These are phyloP conservation scores for Excoecaria agallocha DNA, from an alignment of 345 rosid genomes.

Conservation along the genomic window DNA sequence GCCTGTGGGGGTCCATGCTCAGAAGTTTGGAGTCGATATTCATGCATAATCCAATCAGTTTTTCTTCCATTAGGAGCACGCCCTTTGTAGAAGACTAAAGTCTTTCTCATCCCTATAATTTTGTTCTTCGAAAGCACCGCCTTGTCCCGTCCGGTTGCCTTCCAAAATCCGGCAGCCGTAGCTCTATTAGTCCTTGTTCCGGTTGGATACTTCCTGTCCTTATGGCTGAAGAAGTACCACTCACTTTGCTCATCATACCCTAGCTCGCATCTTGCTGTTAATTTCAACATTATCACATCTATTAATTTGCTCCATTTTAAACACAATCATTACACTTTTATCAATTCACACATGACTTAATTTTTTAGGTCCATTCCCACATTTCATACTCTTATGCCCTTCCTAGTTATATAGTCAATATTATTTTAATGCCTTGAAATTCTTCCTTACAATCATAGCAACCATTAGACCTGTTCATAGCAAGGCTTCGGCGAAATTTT, in stretches of 20 bases:
- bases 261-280: conserved; percentile 68
- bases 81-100: conserved; percentile 86
- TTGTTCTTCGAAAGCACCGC: conserved; percentile 73
- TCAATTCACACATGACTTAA: neutral
- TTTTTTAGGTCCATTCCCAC: conserved; percentile 2
- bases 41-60: conserved; percentile 96
- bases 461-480: too few relatives aligned
- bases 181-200: conserved; percentile 93
- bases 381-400: neutral
- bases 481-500: too few relatives aligned
- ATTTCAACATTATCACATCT: conserved; percentile 7
- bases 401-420: too few relatives aligned
- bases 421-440: neutral
- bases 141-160: conserved; percentile 95
- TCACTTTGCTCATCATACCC: conserved; percentile 83
- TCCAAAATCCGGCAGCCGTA: conserved; percentile 92
- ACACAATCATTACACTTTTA: too few relatives aligned
- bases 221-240: conserved; percentile 98
- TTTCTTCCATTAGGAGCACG: conserved; percentile 93
- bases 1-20: conserved; percentile 76
- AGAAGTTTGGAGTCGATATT: conserved; percentile 78
- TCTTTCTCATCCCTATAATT: conserved; percentile 90
- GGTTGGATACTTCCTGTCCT: conserved; percentile 93
- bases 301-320: too few relatives aligned
- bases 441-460: neutral